Evolutionary conservation across 2,329 filamentous ascomycete species (phyloP), one percentile per base, ranked within the genome.

Genomic region (Aspergillus amoenus): DNA sequence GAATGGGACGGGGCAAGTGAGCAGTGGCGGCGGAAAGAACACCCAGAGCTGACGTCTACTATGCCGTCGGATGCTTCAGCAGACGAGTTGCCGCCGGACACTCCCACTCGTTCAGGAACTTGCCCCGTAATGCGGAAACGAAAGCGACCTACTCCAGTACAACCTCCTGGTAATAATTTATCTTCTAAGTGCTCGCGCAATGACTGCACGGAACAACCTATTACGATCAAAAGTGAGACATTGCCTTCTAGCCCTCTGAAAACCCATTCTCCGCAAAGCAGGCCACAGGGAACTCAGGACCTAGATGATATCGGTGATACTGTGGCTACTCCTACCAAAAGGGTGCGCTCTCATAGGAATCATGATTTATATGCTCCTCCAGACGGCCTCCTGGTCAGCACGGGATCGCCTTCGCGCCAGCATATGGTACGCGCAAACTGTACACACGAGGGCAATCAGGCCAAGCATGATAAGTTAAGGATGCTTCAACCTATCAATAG

Each of bases 221-320:
- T 70, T 37, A 45, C 63, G 15, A 60, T 77, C 22, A 78, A 78
- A 61, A 68, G 66, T 51, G 74, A 78, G 58, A 61, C 65, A 15
- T 51, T 67, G 22, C 72, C 72, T 37, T 73, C 72, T 40, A 74
- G 72, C 55, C 69, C 72, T 27, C 11, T 67, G n/a, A 61, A 50
- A 12, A 53, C 50, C 12, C 51, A 55, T 47, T 53, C 55, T 8
- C 32, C 59, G 8, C 53, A 51, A 27, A 42, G 45, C 21, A 62
- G 56, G 21, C 46, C 78, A 0, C 76, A 82, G 41, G 84, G 86
- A 51, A 88, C 84, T 53, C 77, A 88, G 50, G 86, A 89, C 65
- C 75, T 88, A 11, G 82, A 85, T 64, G 77, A 80, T 42, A 72
- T 78, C 51, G 80, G 78, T 7, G 70, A 69, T 32, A 59, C 53